These are phyloP conservation scores for Curvularia sp. DNA, from an alignment of 2,329 filamentous ascomycete species.

Conservation along the genomic window DNA sequence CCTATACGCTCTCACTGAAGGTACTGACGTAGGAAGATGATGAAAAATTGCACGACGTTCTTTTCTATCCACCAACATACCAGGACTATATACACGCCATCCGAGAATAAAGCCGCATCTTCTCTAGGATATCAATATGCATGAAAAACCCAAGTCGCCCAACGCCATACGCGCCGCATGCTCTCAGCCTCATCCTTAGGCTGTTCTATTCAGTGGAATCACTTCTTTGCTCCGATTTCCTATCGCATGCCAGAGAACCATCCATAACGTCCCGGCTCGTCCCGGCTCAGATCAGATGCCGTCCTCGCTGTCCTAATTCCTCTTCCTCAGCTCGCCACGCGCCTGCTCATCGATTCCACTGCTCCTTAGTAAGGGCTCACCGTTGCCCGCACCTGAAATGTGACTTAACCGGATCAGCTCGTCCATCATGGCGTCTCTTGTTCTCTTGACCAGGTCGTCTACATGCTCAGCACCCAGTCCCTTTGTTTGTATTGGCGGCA, in stretches of 20 bases:
- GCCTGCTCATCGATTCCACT: constrained; percentile 25
- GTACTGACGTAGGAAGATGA: no score
- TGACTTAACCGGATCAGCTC: constrained; percentile 46
- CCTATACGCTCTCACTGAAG: not conserved
- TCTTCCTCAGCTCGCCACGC: constrained; percentile 39
- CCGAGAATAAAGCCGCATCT: constrained; percentile 4
- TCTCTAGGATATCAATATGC: constrained; percentile 24
- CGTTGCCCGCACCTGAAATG: constrained; percentile 35
- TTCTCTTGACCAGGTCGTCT: constrained; percentile 42
- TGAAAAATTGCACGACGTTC: not conserved
- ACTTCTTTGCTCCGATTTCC: not conserved
- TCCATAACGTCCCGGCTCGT: not conserved
- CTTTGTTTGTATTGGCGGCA: constrained; percentile 49
- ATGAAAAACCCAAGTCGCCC: not conserved
- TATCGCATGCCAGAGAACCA: not conserved
- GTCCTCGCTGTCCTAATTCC: constrained; percentile 21
- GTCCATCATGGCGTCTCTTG: constrained; percentile 47
- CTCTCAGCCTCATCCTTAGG: not conserved
- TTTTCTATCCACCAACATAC: not conserved
- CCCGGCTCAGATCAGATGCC: not conserved
- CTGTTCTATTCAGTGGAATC: not conserved
- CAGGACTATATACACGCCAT: constrained; percentile 15
- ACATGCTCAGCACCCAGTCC: constrained; percentile 47
- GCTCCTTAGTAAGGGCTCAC: constrained; percentile 35
- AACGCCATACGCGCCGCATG: constrained; percentile 19